Evolutionary conservation across 225 moss, liverwort and hornwort species (phyloP).

Genomic region (Pseudoscleropodium purum): DNA sequence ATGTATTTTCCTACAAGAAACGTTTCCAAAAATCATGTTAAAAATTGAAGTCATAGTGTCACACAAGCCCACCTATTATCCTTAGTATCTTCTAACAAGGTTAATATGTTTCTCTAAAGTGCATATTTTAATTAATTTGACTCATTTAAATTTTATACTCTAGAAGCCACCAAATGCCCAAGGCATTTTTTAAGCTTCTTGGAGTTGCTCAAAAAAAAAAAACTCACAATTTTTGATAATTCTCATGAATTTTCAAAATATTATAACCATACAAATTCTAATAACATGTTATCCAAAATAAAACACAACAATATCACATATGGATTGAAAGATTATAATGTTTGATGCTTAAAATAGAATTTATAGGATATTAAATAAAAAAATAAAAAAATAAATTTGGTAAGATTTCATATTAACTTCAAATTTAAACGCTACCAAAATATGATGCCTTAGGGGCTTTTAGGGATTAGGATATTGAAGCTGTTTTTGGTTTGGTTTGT

Average conservation of each 20-base stretch:
- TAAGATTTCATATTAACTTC: too few species aligned
- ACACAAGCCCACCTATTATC: neutral
- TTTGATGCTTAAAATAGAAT: neutral
- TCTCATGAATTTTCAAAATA: neutral
- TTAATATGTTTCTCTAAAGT: neutral
- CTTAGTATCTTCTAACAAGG: rapidly evolving
- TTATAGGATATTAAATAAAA: rapidly evolving
- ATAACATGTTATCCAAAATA: neutral
- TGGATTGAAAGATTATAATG: neutral
- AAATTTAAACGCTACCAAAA: rapidly evolving
- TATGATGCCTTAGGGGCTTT: neutral
- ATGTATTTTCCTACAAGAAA: neutral
- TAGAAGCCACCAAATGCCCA: neutral
- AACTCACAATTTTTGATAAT: neutral
- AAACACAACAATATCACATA: neutral
- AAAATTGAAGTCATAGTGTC: neutral
- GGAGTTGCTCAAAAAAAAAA: too few species aligned
- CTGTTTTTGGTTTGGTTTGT: rapidly evolving
- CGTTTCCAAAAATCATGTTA: neutral
- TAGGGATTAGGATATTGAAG: too few species aligned
- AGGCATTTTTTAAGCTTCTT: neutral
- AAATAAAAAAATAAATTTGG: neutral
- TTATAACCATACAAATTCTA: neutral
- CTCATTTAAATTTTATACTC: neutral
- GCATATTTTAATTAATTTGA: neutral